These are phyloP conservation scores for Echria macrotheca DNA, from an alignment of 495 filamentous ascomycete species.

Conservation along the genomic window DNA sequence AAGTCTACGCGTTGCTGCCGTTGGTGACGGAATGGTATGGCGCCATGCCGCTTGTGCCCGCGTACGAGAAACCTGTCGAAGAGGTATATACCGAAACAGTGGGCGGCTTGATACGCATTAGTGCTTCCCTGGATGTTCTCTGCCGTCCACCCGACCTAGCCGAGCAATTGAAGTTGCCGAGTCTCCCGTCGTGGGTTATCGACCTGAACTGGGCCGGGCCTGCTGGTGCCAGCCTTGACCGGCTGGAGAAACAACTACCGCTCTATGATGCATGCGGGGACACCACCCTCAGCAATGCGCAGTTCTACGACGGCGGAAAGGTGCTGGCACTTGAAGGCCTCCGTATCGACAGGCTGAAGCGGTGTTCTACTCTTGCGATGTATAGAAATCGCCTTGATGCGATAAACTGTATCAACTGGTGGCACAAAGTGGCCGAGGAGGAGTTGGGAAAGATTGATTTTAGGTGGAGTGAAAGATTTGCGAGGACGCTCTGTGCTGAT, in stretches of 20 bases:
- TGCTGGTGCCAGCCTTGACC: not conserved
- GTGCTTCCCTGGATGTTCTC: not conserved
- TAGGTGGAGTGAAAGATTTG: not conserved
- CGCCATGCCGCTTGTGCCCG: not conserved
- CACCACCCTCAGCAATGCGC: not conserved
- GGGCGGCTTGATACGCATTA: not conserved
- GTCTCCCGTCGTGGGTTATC: not conserved
- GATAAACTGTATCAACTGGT: not conserved
- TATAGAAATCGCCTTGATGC: not conserved
- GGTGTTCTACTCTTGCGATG: not conserved
- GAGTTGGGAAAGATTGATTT: not conserved
- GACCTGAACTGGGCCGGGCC: not conserved
- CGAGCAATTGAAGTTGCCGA: not conserved
- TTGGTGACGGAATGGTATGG: slow-evolving; percentile 6
- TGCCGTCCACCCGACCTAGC: not conserved
- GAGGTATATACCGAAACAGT: not conserved
- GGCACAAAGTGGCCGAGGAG: not conserved
- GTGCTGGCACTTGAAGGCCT: not conserved
- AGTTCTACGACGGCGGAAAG: not conserved
- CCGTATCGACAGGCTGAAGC: not conserved
- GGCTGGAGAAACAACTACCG: not conserved
- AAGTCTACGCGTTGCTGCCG: slow-evolving; percentile 4
- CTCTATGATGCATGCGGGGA: not conserved
- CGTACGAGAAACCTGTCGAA: not conserved
- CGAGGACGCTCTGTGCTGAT: slow-evolving; percentile 2